A percentile compares a stretch with the other conserved stretches of the same genome.
Evolutionary conservation across 352 stramenopile genomes (phyloP).

Genomic region (Blastocystis hominis): DNA sequence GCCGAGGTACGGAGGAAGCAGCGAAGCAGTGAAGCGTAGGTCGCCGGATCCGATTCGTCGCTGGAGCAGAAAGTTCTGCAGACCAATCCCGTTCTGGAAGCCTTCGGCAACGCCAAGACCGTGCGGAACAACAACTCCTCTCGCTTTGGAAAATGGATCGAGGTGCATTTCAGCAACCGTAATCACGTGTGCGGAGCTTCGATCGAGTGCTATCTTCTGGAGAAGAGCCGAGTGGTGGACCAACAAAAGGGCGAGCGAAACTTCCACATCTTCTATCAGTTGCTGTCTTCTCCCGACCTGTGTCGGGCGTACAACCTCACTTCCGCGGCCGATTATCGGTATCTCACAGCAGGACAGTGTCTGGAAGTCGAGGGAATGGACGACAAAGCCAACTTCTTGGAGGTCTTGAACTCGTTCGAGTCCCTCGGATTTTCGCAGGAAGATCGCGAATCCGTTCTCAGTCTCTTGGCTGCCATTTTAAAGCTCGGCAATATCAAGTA

Average conservation of each 20-base stretch:
- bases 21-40: neutral
- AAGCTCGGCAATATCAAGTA: constrained; percentile 87
- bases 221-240: constrained; percentile 76
- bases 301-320: constrained; percentile 1
- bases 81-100: constrained; percentile 94
- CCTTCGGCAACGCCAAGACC: constrained; percentile 92
- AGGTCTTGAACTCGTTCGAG: constrained; percentile 62
- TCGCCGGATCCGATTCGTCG: neutral
- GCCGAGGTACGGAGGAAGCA: constrained; percentile 69
- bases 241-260: constrained; percentile 75
- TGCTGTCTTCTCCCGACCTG: constrained; percentile 61
- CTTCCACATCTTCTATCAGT: constrained; percentile 84
- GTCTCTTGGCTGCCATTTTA: constrained; percentile 76
- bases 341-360: constrained; percentile 74
- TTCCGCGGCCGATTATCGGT: constrained; percentile 70
- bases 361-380: constrained; percentile 74
- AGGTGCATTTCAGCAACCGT: constrained; percentile 79
- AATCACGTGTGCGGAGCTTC: constrained; percentile 70
- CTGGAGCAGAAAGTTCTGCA: constrained; percentile 76
- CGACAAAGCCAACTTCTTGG: constrained; percentile 74
- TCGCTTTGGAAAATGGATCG: constrained; percentile 92
- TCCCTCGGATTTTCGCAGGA: constrained; percentile 76
- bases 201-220: constrained; percentile 81
- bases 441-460: constrained; percentile 81
- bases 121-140: constrained; percentile 90